Conservation (phyloP, 306 rosid species). For the Benincasa hispida region DNA sequence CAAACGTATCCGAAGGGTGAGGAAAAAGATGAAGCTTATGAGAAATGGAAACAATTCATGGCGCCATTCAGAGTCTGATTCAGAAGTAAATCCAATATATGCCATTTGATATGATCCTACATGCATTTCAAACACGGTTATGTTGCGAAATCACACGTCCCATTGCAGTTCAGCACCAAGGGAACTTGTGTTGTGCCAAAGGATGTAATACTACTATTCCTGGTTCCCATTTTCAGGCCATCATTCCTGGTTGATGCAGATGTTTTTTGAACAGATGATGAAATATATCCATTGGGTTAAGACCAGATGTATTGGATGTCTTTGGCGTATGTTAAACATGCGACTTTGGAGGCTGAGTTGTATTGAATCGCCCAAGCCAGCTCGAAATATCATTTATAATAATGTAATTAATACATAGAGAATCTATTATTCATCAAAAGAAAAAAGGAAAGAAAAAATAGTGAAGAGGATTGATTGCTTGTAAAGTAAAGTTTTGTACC, state of each 20-base stretch:
- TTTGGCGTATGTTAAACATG: not conserved
- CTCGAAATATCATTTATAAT: not conserved
- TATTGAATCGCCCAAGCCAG: constrained; percentile 1
- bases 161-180: not conserved
- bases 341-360: not conserved
- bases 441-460: not conserved
- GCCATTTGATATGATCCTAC: constrained; percentile 34
- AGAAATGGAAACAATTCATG: constrained; percentile 13
- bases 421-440: not conserved
- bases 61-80: constrained; percentile 39
- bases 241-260: not conserved
- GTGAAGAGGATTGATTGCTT: constrained; percentile 2
- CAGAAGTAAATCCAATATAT: constrained; percentile 52
- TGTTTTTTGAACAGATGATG: not conserved
- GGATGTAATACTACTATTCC: not conserved
- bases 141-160: not conserved
- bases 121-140: not conserved
- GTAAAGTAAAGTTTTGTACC: constrained; percentile 6
- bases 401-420: constrained; percentile 5
- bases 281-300: not conserved
- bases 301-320: not conserved
- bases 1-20: constrained; percentile 33
- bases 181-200: not conserved
- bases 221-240: not conserved
- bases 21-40: constrained; percentile 40